phyloP scores from a whole-genome alignment of 495 filamentous ascomycete genomes.

The Aspergillus sclerotiicarbonarius region DNA sequence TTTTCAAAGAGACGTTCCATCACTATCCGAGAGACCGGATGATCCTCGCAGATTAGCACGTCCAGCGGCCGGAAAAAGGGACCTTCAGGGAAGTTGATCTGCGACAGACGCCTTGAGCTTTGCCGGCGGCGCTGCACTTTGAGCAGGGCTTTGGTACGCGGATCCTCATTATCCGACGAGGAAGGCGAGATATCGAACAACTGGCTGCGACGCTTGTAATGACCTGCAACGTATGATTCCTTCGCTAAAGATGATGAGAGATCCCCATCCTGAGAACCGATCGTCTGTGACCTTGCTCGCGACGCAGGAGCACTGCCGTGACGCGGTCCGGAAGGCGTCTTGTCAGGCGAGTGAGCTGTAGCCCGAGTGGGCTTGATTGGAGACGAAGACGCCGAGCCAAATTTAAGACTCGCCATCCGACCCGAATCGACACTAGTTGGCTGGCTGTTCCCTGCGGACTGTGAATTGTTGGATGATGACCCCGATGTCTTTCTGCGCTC shows the following conservation, averaged over 20 bases:
- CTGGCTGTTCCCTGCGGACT: conserved; percentile 68
- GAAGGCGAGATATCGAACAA: conserved; percentile 96
- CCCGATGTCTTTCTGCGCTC: conserved; percentile 80
- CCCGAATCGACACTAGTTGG: conserved; percentile 64
- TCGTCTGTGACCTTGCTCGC: conserved; percentile 82
- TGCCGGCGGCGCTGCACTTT: conserved; percentile 89
- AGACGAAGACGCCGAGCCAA: conserved; percentile 66
- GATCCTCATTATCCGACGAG: conserved; percentile 94
- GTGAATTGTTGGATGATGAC: conserved; percentile 77
- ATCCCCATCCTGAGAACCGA: conserved; percentile 92
- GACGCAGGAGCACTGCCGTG: conserved; percentile 44
- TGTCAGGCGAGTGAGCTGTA: conserved; percentile 54
- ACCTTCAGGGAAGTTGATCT: conserved; percentile 76
- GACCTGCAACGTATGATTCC: conserved; percentile 66
- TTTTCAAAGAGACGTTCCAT: conserved; percentile 98
- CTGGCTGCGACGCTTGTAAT: conserved; percentile 89
- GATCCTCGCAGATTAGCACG: conserved; percentile 95
- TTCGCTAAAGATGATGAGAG: conserved; percentile 41
- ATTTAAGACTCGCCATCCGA: conserved; percentile 48
- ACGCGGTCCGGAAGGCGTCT: conserved; percentile 38
- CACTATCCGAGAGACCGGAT: conserved; percentile 93
- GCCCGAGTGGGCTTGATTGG: conserved; percentile 72
- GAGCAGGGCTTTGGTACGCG: conserved; percentile 85
- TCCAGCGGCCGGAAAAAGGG: conserved; percentile 89
- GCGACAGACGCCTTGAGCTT: conserved; percentile 87